Evolutionary conservation across 1,284 basidiomycete species (phyloP), one percentile per base, ranked within the genome.

Genomic region (Pyrrhoderma lamaoense): DNA sequence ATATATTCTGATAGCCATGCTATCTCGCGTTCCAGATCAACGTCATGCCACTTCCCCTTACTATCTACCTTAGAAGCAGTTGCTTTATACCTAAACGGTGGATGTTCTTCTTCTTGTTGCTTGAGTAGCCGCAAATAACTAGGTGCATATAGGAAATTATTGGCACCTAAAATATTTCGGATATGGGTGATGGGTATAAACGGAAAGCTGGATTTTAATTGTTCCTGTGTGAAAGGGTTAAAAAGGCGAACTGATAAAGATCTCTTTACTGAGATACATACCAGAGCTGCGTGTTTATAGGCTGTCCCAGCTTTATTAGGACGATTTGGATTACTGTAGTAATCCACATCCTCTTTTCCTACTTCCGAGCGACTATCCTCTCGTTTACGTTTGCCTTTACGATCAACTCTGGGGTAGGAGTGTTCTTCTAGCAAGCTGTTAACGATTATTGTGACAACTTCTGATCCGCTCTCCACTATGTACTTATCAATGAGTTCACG

Each of bases 351-450:
- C 7, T 77, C 55, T 11, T 61, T 55, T 27, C 64, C 63, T 16
- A 55, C 54, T 14, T 55, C 62, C 3, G 59, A 61, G 22, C 57
- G 49, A 16, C 59, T 40, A 18, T 40, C 38, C n/a, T 49, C 47
- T 13, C 75, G 71, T 62, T 84, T 85, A 25, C 72, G 73, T 59
- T 77, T 77, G 5, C 57, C 62, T 23, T 54, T 54, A 7, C 62
- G 70, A 31, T 76, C 73, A 2, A 70, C 64, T 57, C 73, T 82
- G 0, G 85, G 85, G 58, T 87, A 87, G 0, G 75, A 67, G 51
- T 79, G 67, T 56, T 88, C 85, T 56, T 88, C 85, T 44, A 88
- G 76, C 0, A 89, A 68, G 7, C 63, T 54, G 45, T 83, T 76
- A 8, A 88, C 56, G 1, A 84, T 73, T 3, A 64, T 63, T 57